Base-by-base conservation (phyloP, 495 filamentous ascomycete genomes). In the Rostrohypoxylon terebratum region DNA sequence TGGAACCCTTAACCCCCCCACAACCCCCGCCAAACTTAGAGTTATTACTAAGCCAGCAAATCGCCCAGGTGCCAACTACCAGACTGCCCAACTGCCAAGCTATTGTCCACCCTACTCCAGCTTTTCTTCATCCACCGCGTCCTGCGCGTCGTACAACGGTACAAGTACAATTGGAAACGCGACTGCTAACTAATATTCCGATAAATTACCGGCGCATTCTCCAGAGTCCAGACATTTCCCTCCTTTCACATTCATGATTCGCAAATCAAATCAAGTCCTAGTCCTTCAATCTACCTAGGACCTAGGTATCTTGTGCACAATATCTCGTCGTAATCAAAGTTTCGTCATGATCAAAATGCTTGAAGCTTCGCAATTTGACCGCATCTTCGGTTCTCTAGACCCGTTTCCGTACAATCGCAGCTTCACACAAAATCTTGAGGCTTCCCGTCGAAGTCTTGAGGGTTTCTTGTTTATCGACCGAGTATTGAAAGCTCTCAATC, bases 401-500 rank as follows among this genome's bases (percentile, higher is more conserved):
- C 87, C 88, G 13, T 88, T 88, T 67, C 85, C 85, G 11, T 91
- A 92, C 77, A 87, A 89, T 74, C 83, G 85, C 36, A 82, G 83
- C 21, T 77, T 83, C 50, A 75, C 88, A 68, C 82, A 89, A 13
- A 82, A 85, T 21, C 91, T 94, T 68, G 82, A 88, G 62, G 78
- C 82, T 23, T 87, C 87, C 68, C 90, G 91, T 62, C 87, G 87
- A 47, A 80, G 78, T 18, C 81, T 94, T 28, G 87, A 89, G 63
- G 89, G 90, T 68, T 82, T 86, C 53, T 85, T 94, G 45, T 94
- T 94, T 77, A 88, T 93, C 71, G 92, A 95, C 77, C 87, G 87
- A 55, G 85, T 94, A 34, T 81, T 94, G 48, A 87, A 86, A 59
- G 82, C 90, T n/a, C 81, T 93, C n/a, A 86, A 89, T 33, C 84